Conservation (phyloP, 768 basidiomycete species). For the Tulasnella sp. region DNA sequence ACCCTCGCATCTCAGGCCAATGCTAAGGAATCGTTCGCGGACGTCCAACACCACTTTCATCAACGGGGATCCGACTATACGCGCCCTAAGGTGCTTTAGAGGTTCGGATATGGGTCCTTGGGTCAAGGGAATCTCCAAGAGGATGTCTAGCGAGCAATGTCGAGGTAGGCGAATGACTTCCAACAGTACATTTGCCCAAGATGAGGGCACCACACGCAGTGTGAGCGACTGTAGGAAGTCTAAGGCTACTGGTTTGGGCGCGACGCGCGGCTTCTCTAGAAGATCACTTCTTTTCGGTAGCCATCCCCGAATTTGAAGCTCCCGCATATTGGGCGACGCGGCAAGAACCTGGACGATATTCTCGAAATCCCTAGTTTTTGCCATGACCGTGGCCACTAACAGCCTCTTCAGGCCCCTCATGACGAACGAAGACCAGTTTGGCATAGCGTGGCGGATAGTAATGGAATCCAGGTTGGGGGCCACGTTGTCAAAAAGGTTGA, state of each 20-base stretch:
- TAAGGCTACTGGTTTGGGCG: neutral
- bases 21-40: neutral
- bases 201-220: neutral
- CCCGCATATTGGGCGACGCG: neutral
- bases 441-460: neutral
- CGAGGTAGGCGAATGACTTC: neutral
- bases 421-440: neutral
- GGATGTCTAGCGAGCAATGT: neutral
- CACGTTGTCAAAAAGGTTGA: neutral
- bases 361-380: neutral
- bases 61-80: neutral
- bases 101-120: neutral
- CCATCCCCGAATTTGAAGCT: neutral
- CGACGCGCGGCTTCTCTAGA: neutral
- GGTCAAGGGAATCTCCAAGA: neutral
- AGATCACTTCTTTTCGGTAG: neutral
- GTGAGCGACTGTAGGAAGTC: neutral
- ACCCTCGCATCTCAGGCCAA: neutral
- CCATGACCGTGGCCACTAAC: neutral
- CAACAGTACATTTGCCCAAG: neutral
- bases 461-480: neutral
- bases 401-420: neutral
- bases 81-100: neutral
- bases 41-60: neutral
- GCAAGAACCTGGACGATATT: neutral